phyloP scores from a whole-genome alignment of 2,329 filamentous ascomycete species.

The Pseudocercospora musae region DNA sequence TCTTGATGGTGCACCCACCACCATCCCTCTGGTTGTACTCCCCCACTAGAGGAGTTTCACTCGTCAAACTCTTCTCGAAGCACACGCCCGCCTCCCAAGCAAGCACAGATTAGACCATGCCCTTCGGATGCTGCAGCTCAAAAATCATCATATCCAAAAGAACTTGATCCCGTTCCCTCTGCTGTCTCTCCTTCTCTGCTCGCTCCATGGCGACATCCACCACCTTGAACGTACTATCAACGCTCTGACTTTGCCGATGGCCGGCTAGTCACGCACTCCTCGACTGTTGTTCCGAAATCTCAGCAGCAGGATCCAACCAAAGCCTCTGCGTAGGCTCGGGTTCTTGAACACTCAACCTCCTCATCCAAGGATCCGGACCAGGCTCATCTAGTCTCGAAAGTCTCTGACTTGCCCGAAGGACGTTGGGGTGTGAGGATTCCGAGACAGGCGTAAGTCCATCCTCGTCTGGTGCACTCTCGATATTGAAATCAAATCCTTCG shows the following conservation, averaged over 20 bases:
- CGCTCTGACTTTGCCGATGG: neutral
- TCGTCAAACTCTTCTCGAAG: too few relatives aligned
- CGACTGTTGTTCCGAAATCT: neutral
- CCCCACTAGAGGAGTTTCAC: too few relatives aligned
- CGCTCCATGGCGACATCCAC: neutral
- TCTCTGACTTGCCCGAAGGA: neutral
- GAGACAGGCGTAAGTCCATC: neutral
- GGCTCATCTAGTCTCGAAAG: neutral
- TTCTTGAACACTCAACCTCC: neutral
- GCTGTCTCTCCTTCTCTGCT: neutral
- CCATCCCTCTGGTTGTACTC: too few relatives aligned
- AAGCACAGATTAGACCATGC: neutral
- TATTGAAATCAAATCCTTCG: neutral
- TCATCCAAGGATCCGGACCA: neutral
- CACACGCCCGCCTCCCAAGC: too few relatives aligned
- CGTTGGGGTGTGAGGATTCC: neutral
- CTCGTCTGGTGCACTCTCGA: neutral
- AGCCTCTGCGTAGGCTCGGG: neutral
- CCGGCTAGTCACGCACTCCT: neutral
- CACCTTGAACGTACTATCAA: neutral
- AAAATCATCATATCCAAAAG: constrained; percentile 3
- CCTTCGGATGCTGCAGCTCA: neutral
- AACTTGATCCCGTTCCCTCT: neutral
- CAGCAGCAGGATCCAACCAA: neutral
- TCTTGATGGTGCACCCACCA: too few relatives aligned